These are phyloP conservation scores for Phoma sp. DNA, from an alignment of 2,329 filamentous ascomycete species.

Conservation along the genomic window DNA sequence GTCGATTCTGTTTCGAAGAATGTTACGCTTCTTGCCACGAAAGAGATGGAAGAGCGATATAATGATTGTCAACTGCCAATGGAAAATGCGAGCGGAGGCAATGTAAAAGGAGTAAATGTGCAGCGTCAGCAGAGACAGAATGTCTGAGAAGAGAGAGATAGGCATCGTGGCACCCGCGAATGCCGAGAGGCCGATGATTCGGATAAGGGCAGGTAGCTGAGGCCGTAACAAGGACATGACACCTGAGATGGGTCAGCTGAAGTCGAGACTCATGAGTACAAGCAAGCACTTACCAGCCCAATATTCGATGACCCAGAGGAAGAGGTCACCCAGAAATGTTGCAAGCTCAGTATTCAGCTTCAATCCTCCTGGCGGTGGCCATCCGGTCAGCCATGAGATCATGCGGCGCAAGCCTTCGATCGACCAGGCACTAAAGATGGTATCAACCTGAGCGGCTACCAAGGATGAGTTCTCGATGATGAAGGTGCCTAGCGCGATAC, in stretches of 20 bases:
- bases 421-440: conserved; percentile 78
- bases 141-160: conserved; percentile 91
- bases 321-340: conserved; percentile 91
- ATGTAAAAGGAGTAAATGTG: conserved; percentile 99
- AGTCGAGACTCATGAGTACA: not conserved
- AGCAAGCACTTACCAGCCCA: conserved; percentile 75
- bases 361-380: conserved; percentile 76
- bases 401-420: conserved; percentile 86
- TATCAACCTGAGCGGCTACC: conserved; percentile 80
- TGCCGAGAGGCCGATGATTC: conserved; percentile 90
- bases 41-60: conserved; percentile 98
- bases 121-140: conserved; percentile 87
- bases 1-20: conserved; percentile 95
- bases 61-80: conserved; percentile 97
- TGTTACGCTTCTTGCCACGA: conserved; percentile 96
- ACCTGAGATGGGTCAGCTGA: conserved; percentile 52
- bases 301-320: conserved; percentile 98
- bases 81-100: conserved; percentile 93
- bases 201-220: conserved; percentile 82
- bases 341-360: conserved; percentile 95
- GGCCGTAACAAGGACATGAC: conserved; percentile 81
- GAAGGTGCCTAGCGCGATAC: conserved; percentile 93
- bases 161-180: conserved; percentile 98
- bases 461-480: conserved; percentile 92
- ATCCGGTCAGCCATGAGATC: conserved; percentile 95